Conservation (phyloP, 345 rosid genomes). For the rapeseed (Brassica napus) region Da-Ae NC_063449.1:39017501-39018000, state of each 20-base stretch:
- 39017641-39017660: neutral
- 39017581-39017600: neutral
- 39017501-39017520: neutral
- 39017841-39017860: constrained; percentile 64
- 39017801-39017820: constrained; percentile 40
- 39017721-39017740: too few species aligned
- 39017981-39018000: neutral
- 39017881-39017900: constrained; percentile 61
- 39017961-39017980: constrained; percentile 1
- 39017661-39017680: neutral
- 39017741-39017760: neutral
- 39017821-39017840: constrained; percentile 73
- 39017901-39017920: constrained; percentile 68
- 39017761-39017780: neutral
- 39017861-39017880: constrained; percentile 86
- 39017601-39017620: neutral
- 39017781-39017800: neutral
- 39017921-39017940: constrained; percentile 22
- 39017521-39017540: neutral
- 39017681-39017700: neutral
- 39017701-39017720: neutral
- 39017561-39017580: neutral
- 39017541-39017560: neutral
- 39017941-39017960: neutral
- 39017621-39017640: neutral